Conservation (phyloP, 768 basidiomycete genomes). For the Suillus fuscotomentosus region DNA sequence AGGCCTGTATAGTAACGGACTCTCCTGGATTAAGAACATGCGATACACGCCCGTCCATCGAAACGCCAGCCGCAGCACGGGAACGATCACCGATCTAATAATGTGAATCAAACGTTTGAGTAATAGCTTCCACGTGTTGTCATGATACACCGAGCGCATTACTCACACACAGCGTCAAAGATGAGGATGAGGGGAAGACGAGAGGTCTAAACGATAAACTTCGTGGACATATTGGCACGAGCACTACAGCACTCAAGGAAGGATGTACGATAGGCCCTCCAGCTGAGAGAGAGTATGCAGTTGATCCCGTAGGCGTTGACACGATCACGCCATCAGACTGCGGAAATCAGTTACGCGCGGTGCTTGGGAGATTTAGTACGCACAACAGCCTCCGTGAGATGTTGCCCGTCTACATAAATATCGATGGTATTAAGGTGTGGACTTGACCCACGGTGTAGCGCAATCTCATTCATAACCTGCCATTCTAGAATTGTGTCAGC, state of each 20-base stretch:
- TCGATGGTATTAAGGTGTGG: slow-evolving; percentile 93
- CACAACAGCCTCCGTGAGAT: slow-evolving; percentile 93
- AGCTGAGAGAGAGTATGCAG: slow-evolving; percentile 93
- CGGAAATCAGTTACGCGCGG: slow-evolving; percentile 14
- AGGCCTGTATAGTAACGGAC: slow-evolving; percentile 80
- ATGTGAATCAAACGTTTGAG: slow-evolving; percentile 1
- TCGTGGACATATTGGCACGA: slow-evolving; percentile 95
- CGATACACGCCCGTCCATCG: slow-evolving; percentile 90
- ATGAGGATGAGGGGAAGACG: slow-evolving; percentile 82
- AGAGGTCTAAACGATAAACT: slow-evolving; percentile 91
- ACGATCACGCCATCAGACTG: slow-evolving; percentile 94
- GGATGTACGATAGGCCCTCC: slow-evolving; percentile 97
- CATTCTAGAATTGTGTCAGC: slow-evolving; percentile 52
- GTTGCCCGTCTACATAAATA: slow-evolving; percentile 91
- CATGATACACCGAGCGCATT: background rate
- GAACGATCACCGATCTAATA: slow-evolving; percentile 79
- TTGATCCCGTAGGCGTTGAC: slow-evolving; percentile 95
- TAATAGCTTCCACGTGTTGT: slow-evolving; percentile 6
- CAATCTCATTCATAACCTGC: slow-evolving; percentile 98
- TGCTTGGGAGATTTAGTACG: slow-evolving; percentile 31
- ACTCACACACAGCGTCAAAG: slow-evolving; percentile 70
- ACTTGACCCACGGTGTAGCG: slow-evolving; percentile 87
- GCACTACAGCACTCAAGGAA: slow-evolving; percentile 81
- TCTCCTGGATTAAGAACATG: slow-evolving; percentile 83
- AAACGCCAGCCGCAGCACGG: slow-evolving; percentile 84